Evolutionary conservation across 106 monocot genomes (phyloP).

Genomic region (Apostasia shenzhenica): DNA sequence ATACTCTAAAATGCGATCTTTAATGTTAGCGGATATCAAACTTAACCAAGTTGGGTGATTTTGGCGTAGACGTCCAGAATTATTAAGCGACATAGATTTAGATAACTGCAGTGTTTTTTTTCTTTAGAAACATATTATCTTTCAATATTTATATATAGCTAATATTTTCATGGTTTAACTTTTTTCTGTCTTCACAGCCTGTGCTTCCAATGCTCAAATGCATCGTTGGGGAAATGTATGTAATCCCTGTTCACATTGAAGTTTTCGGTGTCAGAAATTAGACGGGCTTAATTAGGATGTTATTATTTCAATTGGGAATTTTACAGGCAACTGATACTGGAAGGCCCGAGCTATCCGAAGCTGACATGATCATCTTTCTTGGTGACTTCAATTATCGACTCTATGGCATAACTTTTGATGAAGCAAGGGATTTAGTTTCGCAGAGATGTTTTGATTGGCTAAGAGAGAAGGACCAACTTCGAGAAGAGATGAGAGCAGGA

Average conservation of each 20-base stretch:
- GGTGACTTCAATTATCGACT: conserved; percentile 70
- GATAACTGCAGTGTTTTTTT: too few species aligned
- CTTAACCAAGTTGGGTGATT: too few species aligned
- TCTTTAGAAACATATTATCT: too few species aligned
- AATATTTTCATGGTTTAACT: conserved; percentile 1
- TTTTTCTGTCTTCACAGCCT: conserved; percentile 9
- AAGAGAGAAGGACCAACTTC: conserved; percentile 8
- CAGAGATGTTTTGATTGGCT: conserved; percentile 71
- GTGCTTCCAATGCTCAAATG: conserved; percentile 35
- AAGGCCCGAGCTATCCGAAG: conserved; percentile 50
- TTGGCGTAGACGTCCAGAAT: too few species aligned
- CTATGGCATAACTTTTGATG: conserved; percentile 51
- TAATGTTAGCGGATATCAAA: too few species aligned
- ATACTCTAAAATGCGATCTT: too few species aligned
- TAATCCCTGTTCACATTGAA: not conserved
- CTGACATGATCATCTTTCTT: conserved; percentile 69
- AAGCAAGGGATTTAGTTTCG: conserved; percentile 61
- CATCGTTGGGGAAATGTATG: conserved; percentile 38
- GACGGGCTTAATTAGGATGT: too few species aligned
- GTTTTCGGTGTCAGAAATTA: too few species aligned
- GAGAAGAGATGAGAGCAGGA: conserved; percentile 11
- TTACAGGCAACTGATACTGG: conserved; percentile 34
- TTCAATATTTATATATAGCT: not conserved
- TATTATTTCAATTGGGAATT: too few species aligned
- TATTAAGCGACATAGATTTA: too few species aligned